phyloP scores from a whole-genome alignment of 371 early-diverging fungal species.

The Rhizomucor pusillus region DNA sequence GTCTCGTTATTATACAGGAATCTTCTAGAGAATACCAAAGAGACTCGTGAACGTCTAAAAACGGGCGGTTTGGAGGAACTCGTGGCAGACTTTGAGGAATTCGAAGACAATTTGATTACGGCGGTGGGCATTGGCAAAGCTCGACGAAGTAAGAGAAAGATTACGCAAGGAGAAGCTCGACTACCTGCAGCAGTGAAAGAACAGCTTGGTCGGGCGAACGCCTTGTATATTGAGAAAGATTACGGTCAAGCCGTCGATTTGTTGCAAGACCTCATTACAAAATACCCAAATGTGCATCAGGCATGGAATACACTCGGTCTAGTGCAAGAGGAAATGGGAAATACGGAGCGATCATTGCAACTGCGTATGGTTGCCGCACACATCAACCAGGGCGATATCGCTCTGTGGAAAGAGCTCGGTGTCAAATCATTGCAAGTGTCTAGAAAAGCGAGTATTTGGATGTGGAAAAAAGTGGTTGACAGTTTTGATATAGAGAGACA shows the following conservation, averaged over 20 bases:
- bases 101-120: slow-evolving; percentile 33
- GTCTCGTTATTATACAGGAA: slow-evolving; percentile 6
- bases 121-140: slow-evolving; percentile 33
- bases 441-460: no score
- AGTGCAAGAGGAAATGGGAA: slow-evolving; percentile 88
- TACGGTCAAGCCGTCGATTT: slow-evolving; percentile 65
- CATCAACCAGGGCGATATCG: slow-evolving; percentile 71
- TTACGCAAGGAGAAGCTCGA: slow-evolving; percentile 22
- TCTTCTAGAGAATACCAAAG: slow-evolving; percentile 15
- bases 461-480: neutral
- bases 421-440: slow-evolving; percentile 62
- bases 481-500: slow-evolving; percentile 50
- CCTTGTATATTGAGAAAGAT: slow-evolving; percentile 65
- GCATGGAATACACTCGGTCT: slow-evolving; percentile 90
- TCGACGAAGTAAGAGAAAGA: slow-evolving; percentile 11
- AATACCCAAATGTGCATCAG: slow-evolving; percentile 64
- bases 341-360: slow-evolving; percentile 70
- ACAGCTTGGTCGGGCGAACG: slow-evolving; percentile 74
- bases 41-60: slow-evolving; percentile 14
- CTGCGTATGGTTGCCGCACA: slow-evolving; percentile 90
- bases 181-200: slow-evolving; percentile 54
- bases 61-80: slow-evolving; percentile 35
- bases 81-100: slow-evolving; percentile 34
- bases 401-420: slow-evolving; percentile 87
- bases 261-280: slow-evolving; percentile 74